A percentile compares a stretch with the other conserved stretches of the same genome.
Conservation (phyloP, 768 basidiomycete species). For the Lentinula boryana region DNA sequence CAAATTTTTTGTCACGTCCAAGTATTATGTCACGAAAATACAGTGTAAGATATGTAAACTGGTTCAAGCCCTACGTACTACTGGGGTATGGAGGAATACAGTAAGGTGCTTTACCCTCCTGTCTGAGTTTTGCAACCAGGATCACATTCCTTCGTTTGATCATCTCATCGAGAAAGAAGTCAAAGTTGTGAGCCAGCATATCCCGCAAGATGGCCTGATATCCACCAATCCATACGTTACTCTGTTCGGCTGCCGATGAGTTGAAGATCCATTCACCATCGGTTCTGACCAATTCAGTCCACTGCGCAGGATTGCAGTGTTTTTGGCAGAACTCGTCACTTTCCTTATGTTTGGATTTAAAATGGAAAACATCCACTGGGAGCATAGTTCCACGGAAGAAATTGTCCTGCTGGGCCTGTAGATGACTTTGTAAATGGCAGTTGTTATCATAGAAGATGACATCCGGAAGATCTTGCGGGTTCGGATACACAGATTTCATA, state of each 20-base stretch:
- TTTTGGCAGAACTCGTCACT: slow-evolving; percentile 16
- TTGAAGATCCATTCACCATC: slow-evolving; percentile 22
- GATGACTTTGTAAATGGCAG: slow-evolving; percentile 14
- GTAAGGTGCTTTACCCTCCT: too few relatives aligned
- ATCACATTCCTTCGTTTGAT: slow-evolving; percentile 9
- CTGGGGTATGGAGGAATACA: too few relatives aligned
- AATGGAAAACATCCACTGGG: slow-evolving; percentile 23
- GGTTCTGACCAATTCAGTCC: slow-evolving; percentile 11
- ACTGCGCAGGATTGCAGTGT: slow-evolving; percentile 19
- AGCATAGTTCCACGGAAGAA: slow-evolving; percentile 12
- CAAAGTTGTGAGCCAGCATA: slow-evolving; percentile 18
- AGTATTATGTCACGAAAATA: too few relatives aligned
- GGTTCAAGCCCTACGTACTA: too few relatives aligned
- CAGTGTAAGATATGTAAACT: too few relatives aligned
- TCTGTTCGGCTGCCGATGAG: slow-evolving; percentile 28
- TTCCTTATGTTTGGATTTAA: slow-evolving; percentile 19
- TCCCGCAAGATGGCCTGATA: slow-evolving; percentile 23
- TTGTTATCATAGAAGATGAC: slow-evolving; percentile 20
- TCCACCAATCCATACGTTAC: slow-evolving; percentile 25
- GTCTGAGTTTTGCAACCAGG: background rate
- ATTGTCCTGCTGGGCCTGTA: slow-evolving; percentile 8
- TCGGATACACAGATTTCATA: slow-evolving; percentile 15
- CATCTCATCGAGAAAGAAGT: slow-evolving; percentile 31
- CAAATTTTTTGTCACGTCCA: too few relatives aligned
- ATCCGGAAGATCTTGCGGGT: slow-evolving; percentile 11